These are phyloP conservation scores for Pyropia haitanensis DNA, from an alignment of 23 red algal species.

Conservation along the genomic window DNA sequence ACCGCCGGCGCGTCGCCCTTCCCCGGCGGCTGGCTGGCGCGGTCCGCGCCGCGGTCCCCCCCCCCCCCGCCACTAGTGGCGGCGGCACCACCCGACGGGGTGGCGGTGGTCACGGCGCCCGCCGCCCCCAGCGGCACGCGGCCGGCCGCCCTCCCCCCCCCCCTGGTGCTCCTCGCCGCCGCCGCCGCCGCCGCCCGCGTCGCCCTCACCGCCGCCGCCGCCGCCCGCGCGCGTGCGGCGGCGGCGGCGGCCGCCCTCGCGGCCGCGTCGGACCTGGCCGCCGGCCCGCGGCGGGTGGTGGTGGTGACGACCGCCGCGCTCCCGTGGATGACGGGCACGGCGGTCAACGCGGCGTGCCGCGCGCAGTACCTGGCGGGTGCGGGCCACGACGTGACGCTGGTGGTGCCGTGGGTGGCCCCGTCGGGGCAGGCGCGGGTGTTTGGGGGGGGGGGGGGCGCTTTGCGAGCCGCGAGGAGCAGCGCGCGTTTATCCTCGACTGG, in stretches of 20 bases:
- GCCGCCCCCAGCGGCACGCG: background rate
- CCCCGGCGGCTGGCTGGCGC: background rate
- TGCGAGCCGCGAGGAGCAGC: conserved; percentile 15
- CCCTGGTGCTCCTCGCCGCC: background rate
- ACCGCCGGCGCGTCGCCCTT: too few species aligned
- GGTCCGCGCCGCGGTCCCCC: background rate
- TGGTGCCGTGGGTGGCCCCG: conserved; percentile 48
- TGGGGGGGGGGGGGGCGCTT: conserved; percentile 25
- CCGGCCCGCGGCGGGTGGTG: conserved; percentile 20
- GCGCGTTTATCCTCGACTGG: conserved; percentile 26
- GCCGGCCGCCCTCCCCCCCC: background rate
- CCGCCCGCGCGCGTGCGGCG: background rate
- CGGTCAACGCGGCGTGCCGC: conserved; percentile 50
- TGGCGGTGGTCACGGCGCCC: background rate
- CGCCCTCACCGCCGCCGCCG: background rate
- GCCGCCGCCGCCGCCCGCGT: background rate
- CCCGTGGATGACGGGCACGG: conserved; percentile 77
- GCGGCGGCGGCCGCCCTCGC: conserved; percentile 1
- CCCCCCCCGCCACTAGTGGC: background rate
- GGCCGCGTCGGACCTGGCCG: conserved; percentile 30
- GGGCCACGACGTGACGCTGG: conserved; percentile 53
- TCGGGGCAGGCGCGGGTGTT: conserved; percentile 41
- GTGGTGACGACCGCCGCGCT: conserved; percentile 67
- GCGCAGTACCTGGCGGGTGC: conserved; percentile 51
- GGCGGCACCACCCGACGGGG: background rate